Evolutionary conservation across 495 filamentous ascomycete genomes (phyloP), one percentile per base, ranked within the genome.

Genomic region (Cairneyella variabilis): DNA sequence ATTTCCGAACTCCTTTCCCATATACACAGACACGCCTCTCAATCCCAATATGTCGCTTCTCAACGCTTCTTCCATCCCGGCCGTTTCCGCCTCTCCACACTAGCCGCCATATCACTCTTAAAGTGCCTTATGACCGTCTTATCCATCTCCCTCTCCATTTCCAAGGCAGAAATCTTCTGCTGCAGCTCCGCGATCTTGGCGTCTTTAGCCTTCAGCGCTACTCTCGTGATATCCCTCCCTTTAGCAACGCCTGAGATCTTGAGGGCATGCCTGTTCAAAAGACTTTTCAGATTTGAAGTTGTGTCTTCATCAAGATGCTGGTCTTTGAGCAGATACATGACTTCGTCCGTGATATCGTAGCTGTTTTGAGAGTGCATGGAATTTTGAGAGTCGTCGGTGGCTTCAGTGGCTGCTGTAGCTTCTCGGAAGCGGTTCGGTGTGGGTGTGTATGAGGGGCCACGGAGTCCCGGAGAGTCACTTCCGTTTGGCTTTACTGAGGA

Each of bases 221-320:
- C 66, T 22, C 89, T 66, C 1, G 79, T 70, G 18, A 84, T 76
- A 50, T 91, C 86, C 4, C 87, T 66, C 0, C 82, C 84, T 3
- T 73, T 73, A 23, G 74, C 70, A 17, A 88, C 72, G 1, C 86
- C 86, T 54, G 70, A 73, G 7, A 66, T 71, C 34, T 71, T 74
- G 46, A 82, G 63, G 10, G 81, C 78, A 56, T 86, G 76, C 32
- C 65, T 72, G 28, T 81, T 76, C 16, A 90, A 68, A 3, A 80
- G 58, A 20, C 60, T 57, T 2, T 71, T 69, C 1, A 86, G 46
- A 22, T 69, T 71, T 8, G 71, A 65, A 11, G 59, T 69, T 5
- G 72, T 70, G 17, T 64, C 40, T 3, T 65, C 49, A 10, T 74
- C 65, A 17, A 84, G 70, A 11, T 69, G 51, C 53, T 78, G 66